Percentiles rank a stretch among this genome's conserved stretches.
Evolutionary conservation across 1,284 basidiomycete species (phyloP).

Genomic region (Sutorius eximius): DNA sequence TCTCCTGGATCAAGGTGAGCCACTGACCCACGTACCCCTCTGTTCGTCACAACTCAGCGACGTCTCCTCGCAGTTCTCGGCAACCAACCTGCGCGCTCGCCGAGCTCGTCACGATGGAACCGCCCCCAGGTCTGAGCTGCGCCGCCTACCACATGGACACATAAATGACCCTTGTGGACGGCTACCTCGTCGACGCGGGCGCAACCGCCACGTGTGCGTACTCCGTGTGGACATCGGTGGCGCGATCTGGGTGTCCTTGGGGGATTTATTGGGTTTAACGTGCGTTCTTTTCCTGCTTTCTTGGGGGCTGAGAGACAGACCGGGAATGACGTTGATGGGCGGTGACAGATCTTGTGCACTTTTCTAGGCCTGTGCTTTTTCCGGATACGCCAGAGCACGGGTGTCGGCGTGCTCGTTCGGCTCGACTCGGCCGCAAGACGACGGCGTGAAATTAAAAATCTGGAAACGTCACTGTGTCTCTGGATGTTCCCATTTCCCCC

Average conservation of each 20-base stretch:
- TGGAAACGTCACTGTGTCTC: too few species aligned
- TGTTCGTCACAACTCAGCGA: background rate
- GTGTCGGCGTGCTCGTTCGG: too few species aligned
- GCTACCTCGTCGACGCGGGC: constrained; percentile 64
- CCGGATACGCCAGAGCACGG: background rate
- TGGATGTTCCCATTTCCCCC: too few species aligned
- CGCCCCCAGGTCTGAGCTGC: constrained; percentile 65
- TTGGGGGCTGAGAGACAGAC: background rate
- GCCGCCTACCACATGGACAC: constrained; percentile 53
- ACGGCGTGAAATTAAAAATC: too few species aligned
- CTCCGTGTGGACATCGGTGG: constrained; percentile 51
- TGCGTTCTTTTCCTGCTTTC: constrained; percentile 26
- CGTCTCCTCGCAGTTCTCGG: constrained; percentile 37
- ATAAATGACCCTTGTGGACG: constrained; percentile 55
- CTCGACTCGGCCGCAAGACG: too few species aligned
- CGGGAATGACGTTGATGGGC: background rate
- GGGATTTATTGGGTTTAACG: constrained; percentile 45
- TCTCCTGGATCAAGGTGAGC: constrained; percentile 9
- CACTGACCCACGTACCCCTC: background rate
- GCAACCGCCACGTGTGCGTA: constrained; percentile 55
- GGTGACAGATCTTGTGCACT: constrained; percentile 29
- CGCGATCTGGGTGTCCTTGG: constrained; percentile 46
- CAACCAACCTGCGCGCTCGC: constrained; percentile 50
- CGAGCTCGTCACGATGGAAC: constrained; percentile 55
- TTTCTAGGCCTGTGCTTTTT: constrained; percentile 38